Evolutionary conservation across 2,329 filamentous ascomycete genomes (phyloP), one percentile per base, ranked within the genome.

Genomic region (Colletotrichum orbiculare): DNA sequence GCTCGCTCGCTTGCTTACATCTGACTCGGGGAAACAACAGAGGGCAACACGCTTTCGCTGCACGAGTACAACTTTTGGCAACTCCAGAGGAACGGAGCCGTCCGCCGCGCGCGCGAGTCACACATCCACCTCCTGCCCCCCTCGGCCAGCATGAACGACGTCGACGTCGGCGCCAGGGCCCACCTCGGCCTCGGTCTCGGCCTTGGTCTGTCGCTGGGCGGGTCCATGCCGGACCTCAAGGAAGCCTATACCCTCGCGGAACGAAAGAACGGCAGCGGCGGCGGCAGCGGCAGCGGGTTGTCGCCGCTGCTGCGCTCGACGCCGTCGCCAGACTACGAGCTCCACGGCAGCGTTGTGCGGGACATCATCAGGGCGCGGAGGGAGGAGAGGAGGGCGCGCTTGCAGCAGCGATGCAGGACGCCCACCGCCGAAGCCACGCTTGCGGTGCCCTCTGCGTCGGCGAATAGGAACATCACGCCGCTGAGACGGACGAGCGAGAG

Each of bases 281-380:
- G 25, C 25, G 25, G 25, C 25, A 1, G 25, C 25, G 25, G 25
- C 25, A 1, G 25, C 25, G 25, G 25, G 25, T 25, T 25, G 25
- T 25, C 25, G 25, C 25, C 25, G 25, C 25, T 25, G 25, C 25
- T 25, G 25, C 25, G 25, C 25, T 25, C 11, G 42, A 34, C 33
- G 33, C 15, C 59, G 2, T 48, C 41, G 7, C 17, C 41, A n/a
- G 63, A 66, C 38, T 52, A 53, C 47, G 58, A 66, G 47, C 17
- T 62, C 35, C 62, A 65, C 37, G 33, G 52, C 17, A 66, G 39
- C 42, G 6, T 62, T 13, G 59, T 66, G 10, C 59, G 63, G 35
- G 63, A 66, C 42, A 66, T 66, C 13, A 66, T 66, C 63, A 57
- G 53, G 25, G 47, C 48, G 25, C 58, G 63, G 9, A 58, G 63